Percentiles rank a stretch among this genome's conserved stretches.
Conservation (phyloP, 257 asterid species). For the Solanum okadae region DNA sequence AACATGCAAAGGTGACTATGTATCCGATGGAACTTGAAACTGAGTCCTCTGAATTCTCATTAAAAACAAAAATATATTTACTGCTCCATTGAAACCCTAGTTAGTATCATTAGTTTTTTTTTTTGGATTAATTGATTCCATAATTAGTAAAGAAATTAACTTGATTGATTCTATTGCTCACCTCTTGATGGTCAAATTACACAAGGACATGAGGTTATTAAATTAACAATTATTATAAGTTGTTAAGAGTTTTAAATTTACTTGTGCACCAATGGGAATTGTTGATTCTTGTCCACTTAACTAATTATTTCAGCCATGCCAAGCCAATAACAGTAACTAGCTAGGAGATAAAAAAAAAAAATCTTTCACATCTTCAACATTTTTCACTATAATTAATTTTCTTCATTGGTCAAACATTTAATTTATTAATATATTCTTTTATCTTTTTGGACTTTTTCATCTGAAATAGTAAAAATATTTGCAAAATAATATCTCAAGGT, state of each 20-base stretch:
- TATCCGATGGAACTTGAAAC: neutral
- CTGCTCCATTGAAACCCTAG: neutral
- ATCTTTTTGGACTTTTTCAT: neutral
- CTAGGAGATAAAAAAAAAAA: neutral
- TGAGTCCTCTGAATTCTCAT: neutral
- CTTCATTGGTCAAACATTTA: neutral
- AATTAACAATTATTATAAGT: neutral
- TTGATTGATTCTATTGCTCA: neutral
- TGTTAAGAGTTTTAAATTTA: neutral
- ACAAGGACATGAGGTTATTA: neutral
- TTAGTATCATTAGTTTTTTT: neutral
- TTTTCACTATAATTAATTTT: neutral
- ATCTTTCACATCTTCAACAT: neutral
- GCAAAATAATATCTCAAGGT: neutral
- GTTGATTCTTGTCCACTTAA: neutral
- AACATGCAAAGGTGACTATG: accelerated
- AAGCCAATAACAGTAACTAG: neutral
- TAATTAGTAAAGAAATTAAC: neutral
- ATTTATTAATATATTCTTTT: neutral
- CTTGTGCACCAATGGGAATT: neutral
- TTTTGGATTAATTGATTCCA: neutral
- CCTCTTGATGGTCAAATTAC: neutral
- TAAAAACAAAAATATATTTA: neutral
- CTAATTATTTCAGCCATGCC: neutral
- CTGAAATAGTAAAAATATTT: neutral